These are phyloP conservation scores for Nigrospora sphaerica DNA, from an alignment of 2,329 filamentous ascomycete species.

Conservation along the genomic window DNA sequence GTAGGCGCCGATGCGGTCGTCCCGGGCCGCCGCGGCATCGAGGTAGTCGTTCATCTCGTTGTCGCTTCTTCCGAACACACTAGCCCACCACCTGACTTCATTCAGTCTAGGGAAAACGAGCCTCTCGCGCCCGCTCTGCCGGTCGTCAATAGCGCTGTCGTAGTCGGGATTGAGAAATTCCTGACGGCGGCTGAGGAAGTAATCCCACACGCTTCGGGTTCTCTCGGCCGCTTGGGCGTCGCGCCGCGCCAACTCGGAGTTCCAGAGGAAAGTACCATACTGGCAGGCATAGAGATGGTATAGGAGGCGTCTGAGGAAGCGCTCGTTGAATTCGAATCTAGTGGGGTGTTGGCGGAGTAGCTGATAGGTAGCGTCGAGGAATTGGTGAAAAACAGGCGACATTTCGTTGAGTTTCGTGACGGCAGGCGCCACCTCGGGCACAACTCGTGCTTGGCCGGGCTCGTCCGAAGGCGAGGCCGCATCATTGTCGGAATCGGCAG, in stretches of 20 bases:
- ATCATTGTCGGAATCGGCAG: constrained; percentile 44
- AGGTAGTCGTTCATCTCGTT: constrained; percentile 82
- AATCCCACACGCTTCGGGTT: constrained; percentile 90
- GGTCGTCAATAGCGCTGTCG: constrained; percentile 68
- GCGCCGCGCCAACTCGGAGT: constrained; percentile 82
- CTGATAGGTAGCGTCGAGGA: constrained; percentile 90
- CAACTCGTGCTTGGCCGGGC: constrained; percentile 22
- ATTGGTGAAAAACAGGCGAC: constrained; percentile 95
- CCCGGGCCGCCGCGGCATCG: constrained; percentile 42
- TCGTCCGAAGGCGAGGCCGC: constrained; percentile 18
- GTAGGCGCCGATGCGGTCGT: constrained; percentile 30
- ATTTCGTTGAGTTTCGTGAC: constrained; percentile 83
- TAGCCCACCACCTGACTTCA: constrained; percentile 90
- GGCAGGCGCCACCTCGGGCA: constrained; percentile 46
- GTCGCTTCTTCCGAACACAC: constrained; percentile 77
- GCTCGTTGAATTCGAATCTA: constrained; percentile 93
- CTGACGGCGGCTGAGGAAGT: constrained; percentile 73
- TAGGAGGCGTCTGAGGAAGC: constrained; percentile 79
- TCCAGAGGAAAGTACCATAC: constrained; percentile 93
- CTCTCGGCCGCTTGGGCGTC: constrained; percentile 62
- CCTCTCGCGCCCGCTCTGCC: constrained; percentile 70
- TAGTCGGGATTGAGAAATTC: constrained; percentile 83
- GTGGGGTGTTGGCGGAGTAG: constrained; percentile 77
- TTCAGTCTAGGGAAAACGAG: constrained; percentile 72
- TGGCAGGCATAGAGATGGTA: constrained; percentile 96